A percentile compares a stretch with the other conserved stretches of the same genome.
These are phyloP conservation scores for Hypericum perforatum DNA, from an alignment of 345 rosid genomes.

Conservation along the genomic window DNA sequence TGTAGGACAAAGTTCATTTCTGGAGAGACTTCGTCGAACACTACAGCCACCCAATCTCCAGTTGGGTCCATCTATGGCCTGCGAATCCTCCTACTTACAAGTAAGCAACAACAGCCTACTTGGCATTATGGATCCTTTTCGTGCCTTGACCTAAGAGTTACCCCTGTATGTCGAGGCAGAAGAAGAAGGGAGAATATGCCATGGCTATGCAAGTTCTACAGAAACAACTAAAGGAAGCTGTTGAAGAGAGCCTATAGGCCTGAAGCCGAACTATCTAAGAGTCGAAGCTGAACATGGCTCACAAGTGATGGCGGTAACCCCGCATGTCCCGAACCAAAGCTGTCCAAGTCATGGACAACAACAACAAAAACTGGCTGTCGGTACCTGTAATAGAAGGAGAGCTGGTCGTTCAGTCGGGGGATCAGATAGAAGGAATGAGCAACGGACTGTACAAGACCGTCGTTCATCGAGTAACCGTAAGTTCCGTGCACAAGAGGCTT, in stretches of 20 bases:
- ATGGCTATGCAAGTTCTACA: slow-evolving; percentile 35
- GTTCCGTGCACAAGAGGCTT: slow-evolving; percentile 26
- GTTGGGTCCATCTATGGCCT: slow-evolving; percentile 58
- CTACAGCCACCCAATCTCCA: slow-evolving; percentile 46
- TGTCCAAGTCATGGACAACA: slow-evolving; percentile 34
- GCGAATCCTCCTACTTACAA: slow-evolving; percentile 50
- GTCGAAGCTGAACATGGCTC: slow-evolving; percentile 37
- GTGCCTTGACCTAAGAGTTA: not conserved
- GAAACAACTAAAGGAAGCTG: slow-evolving; percentile 28
- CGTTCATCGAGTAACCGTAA: slow-evolving; percentile 39
- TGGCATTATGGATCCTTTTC: not conserved
- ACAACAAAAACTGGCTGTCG: slow-evolving; percentile 33
- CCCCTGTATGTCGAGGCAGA: no score
- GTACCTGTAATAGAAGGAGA: slow-evolving; percentile 40
- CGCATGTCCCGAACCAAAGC: slow-evolving; percentile 52
- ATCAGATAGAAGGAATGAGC: slow-evolving; percentile 51
- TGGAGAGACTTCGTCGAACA: slow-evolving; percentile 67
- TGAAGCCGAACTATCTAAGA: slow-evolving; percentile 31
- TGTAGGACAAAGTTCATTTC: slow-evolving; percentile 37
- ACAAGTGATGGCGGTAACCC: slow-evolving; percentile 47
- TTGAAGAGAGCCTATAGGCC: slow-evolving; percentile 40
- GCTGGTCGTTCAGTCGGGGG: slow-evolving; percentile 45
- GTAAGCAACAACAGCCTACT: slow-evolving; percentile 17
- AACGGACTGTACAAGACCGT: slow-evolving; percentile 48
- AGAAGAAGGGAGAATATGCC: slow-evolving; percentile 43